phyloP scores from a whole-genome alignment of 1,284 basidiomycete species.

The Flammula alnicola region DNA sequence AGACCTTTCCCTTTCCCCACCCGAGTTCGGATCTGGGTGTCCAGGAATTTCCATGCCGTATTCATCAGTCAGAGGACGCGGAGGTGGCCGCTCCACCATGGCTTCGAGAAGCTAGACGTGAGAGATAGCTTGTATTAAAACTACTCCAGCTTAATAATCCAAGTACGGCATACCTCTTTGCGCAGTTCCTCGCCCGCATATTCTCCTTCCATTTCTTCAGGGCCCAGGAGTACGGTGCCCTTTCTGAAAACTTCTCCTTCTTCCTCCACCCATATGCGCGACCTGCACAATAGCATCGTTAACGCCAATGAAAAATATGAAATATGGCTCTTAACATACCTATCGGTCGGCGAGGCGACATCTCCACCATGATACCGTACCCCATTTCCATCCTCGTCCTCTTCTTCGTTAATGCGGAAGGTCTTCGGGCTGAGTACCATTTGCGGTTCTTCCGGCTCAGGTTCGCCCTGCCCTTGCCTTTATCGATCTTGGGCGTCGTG shows the following conservation, averaged over 20 bases:
- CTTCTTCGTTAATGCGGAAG: slow-evolving; percentile 66
- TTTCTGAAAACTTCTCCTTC: slow-evolving; percentile 94
- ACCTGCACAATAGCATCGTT: slow-evolving; percentile 43
- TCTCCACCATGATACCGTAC: slow-evolving; percentile 38
- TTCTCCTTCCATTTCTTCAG: slow-evolving; percentile 85
- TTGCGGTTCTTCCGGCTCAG: slow-evolving; percentile 67
- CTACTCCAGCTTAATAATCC: too few relatives aligned
- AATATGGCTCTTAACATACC: too few relatives aligned
- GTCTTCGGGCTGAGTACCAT: slow-evolving; percentile 70
- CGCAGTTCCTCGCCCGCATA: slow-evolving; percentile 84
- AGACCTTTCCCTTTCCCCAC: slow-evolving; percentile 20
- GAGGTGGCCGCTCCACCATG: slow-evolving; percentile 65
- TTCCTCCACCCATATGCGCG: slow-evolving; percentile 81
- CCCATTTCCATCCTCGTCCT: slow-evolving; percentile 65
- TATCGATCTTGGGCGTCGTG: slow-evolving; percentile 69
- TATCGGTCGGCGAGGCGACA: slow-evolving; percentile 58
- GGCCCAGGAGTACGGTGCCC: slow-evolving; percentile 77
- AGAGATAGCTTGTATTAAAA: too few relatives aligned
- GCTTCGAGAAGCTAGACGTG: slow-evolving; percentile 63
- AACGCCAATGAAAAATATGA: neutral
- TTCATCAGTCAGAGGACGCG: slow-evolving; percentile 59
- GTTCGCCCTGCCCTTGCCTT: slow-evolving; percentile 74
- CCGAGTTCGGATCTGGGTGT: slow-evolving; percentile 20
- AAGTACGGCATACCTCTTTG: slow-evolving; percentile 85
- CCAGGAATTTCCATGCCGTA: slow-evolving; percentile 47